Base-by-base conservation (phyloP, 2,329 filamentous ascomycete genomes). In the Cryphonectria carpinicola region DNA sequence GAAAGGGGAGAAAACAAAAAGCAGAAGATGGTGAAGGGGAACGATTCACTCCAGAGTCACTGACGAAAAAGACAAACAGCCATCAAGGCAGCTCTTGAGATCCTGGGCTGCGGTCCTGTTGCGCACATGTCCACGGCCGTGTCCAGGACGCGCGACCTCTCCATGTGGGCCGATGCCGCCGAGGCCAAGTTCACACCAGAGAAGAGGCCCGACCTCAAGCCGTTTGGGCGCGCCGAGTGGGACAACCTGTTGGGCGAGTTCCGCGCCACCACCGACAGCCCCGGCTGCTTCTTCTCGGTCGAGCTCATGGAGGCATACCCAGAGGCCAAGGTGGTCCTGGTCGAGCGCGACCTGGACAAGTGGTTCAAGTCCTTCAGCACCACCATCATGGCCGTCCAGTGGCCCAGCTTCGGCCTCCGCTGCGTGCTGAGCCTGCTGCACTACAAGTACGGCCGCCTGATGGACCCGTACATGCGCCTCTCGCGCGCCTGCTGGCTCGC, bases 301-400 rank as follows among this genome's bases (percentile, higher is more conserved):
- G 82, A 84, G 67, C 74, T 85, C 46, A 74, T 84, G 71, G 78
- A 81, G 35, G 70, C 84, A 28, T 84, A 84, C 72, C 83, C 83
- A 0, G 78, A 84, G 37, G 83, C 83, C 32, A 80, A 79, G 66
- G 81, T 84, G 32, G 80, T 85, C 32, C 79, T 79, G 72, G 79
- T 80, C 6, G 75, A 75, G 7, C 76, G 79, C 28, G 77, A 80
- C 71, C 74, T 76, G 17, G 75, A 77, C 28, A 74, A 73, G 64
- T 80, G 79, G 79, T 77, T 74, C 74, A 69, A 73, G 61, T 78
- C 77, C 69, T 73, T 78, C 56, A 69, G 66, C 37, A 67, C 62
- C 11, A 70, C 70, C 39, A 70, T 72, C 68, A 69, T 69, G 68
- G 62, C 56, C 28, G 68, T 69, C 7, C 68, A 68, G 65, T 67